A percentile compares a stretch with the other conserved stretches of the same genome.
Conservation (phyloP, 2,329 filamentous ascomycete genomes). For the Endoconidiophora laricicola region DNA sequence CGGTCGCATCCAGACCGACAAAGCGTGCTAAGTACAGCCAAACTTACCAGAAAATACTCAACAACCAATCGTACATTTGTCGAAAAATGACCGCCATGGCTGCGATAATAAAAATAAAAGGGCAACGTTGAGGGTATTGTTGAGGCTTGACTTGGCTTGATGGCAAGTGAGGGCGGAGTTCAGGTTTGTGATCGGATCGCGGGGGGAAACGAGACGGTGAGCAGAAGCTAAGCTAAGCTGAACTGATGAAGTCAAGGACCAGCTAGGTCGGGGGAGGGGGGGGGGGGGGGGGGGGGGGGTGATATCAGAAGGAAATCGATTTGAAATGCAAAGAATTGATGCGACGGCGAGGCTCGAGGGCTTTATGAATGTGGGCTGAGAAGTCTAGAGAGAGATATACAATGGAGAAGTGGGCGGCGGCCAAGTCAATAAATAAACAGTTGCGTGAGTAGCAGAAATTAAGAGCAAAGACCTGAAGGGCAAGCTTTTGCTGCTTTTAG, state of each 20-base stretch:
- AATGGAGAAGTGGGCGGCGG: no score
- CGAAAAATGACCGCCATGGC: conserved; percentile 84
- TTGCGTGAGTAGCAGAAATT: no score
- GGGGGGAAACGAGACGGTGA: background rate
- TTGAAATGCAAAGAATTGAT: background rate
- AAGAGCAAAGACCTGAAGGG: no score
- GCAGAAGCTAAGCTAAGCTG: background rate
- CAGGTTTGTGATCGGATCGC: background rate
- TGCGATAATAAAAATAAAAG: conserved; percentile 14
- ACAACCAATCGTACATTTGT: conserved; percentile 92
- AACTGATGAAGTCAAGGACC: background rate
- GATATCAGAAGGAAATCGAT: background rate
- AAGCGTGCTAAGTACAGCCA: background rate
- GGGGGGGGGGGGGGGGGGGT: no score
- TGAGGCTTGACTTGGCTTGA: background rate
- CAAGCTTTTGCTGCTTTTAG: no score
- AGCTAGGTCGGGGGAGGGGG: no score
- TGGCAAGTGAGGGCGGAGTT: background rate
- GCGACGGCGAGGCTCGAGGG: no score
- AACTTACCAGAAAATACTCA: conserved; percentile 89
- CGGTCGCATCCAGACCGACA: background rate
- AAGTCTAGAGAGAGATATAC: no score
- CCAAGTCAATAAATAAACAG: no score
- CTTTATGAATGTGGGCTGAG: no score
- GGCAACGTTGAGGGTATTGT: conserved; percentile 3